Evolutionary conservation across 139 green algal genomes (phyloP).

Genomic region (Deuterostichococcus epilithicus): DNA sequence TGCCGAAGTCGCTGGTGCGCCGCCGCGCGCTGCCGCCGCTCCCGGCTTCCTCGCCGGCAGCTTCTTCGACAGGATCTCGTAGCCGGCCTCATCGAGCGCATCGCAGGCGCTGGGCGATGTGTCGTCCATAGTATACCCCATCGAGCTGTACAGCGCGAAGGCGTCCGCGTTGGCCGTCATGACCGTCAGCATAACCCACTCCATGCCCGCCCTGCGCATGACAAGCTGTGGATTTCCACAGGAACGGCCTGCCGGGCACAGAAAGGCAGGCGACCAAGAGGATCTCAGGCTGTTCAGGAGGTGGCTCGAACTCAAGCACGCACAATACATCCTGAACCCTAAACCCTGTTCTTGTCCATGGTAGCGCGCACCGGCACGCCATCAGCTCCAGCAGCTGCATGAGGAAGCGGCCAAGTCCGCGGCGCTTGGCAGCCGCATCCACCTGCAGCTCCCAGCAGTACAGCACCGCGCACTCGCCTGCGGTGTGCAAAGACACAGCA

Average conservation of each 20-base stretch:
- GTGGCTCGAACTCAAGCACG: too few species aligned
- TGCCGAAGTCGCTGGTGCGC: background rate
- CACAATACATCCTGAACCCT: too few species aligned
- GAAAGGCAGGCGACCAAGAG: too few species aligned
- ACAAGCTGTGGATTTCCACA: too few species aligned
- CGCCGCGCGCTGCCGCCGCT: too few species aligned
- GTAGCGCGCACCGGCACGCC: background rate
- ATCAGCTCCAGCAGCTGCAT: conserved; percentile 8
- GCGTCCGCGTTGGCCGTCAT: background rate
- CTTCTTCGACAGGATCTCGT: conserved; percentile 2
- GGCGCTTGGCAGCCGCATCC: background rate
- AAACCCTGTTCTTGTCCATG: too few species aligned
- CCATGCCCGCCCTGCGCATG: background rate
- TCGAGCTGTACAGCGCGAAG: background rate
- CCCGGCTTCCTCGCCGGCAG: background rate
- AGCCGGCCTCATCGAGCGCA: background rate
- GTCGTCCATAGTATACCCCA: background rate
- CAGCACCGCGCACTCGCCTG: background rate
- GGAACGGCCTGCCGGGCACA: too few species aligned
- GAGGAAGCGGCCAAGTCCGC: conserved; percentile 2
- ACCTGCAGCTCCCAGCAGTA: conserved; percentile 5
- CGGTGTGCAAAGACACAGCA: too few species aligned
- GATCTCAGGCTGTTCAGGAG: too few species aligned
- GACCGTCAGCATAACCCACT: background rate
- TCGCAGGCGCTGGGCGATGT: background rate